A percentile compares a stretch with the other conserved stretches of the same genome.
Evolutionary conservation across 768 basidiomycete genomes (phyloP).

Genomic region (Pleurotus tuber-regium): DNA sequence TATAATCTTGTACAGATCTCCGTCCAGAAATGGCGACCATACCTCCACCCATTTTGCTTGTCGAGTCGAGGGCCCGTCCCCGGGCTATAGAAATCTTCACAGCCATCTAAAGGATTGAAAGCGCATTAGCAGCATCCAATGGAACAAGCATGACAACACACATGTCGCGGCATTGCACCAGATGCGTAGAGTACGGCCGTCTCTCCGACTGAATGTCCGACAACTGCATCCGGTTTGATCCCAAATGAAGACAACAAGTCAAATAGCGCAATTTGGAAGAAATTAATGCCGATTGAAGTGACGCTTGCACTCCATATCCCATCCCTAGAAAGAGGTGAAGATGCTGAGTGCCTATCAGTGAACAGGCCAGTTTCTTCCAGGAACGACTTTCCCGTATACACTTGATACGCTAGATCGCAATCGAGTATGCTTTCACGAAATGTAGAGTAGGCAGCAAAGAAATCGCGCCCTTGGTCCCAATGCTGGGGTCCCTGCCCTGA

Average conservation of each 20-base stretch:
- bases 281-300: constrained; percentile 38
- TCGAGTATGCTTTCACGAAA: constrained; percentile 37
- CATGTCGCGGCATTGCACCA: constrained; percentile 34
- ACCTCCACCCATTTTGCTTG: too few species aligned
- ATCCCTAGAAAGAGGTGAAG: constrained; percentile 16
- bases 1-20: too few species aligned
- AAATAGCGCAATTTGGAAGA: constrained; percentile 45
- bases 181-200: constrained; percentile 42
- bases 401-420: constrained; percentile 32
- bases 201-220: constrained; percentile 52
- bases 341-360: constrained; percentile 2
- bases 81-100: too few species aligned
- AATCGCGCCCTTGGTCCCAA: constrained; percentile 33
- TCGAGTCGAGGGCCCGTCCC: too few species aligned
- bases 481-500: constrained; percentile 40
- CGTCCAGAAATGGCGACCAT: too few species aligned
- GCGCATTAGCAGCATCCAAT: too few species aligned
- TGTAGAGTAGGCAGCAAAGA: constrained; percentile 29
- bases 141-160: neutral
- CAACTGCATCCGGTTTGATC: constrained; percentile 32
- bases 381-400: constrained; percentile 31
- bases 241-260: constrained; percentile 36
- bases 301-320: constrained; percentile 34
- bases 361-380: constrained; percentile 37
- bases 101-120: too few species aligned